Evolutionary conservation across 1,284 basidiomycete species (phyloP), one percentile per base, ranked within the genome.

Genomic region (Rhodotorula glutinis): DNA sequence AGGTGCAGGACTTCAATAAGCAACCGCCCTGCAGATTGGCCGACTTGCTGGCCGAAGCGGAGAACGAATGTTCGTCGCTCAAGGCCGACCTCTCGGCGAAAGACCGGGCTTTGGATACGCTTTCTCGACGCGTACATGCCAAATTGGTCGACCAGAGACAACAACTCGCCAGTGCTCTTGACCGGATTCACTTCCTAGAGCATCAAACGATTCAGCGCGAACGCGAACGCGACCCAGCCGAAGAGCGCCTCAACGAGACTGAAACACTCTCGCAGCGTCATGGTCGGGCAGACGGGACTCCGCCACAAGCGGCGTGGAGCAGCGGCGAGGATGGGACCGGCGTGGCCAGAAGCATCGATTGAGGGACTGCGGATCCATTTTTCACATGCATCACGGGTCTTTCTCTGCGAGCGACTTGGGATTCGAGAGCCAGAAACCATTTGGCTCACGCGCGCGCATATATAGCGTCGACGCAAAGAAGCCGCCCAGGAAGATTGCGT

Each of bases 111-210:
- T 38, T 67, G 52, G 69, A 71, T 44, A 16, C 54, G 4, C 52
- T 71, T 17, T 58, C 58, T 2, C 52, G 21, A 7, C 65, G 65
- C 2, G 69, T 67, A 0, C 56, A 57, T 16, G 40, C n/a, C 13
- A 65, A 67, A 38, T 44, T 70, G 21, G n/a, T 65, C 30, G 65
- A 67, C 25, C 69, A 63, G 46, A 27, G 27, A 23, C 27, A 8
- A 10, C 62, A 60, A 40, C 51, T 70, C 2, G 21, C 38, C 4
- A 51, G 2, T 1, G 57, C 57, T n/a, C 27, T 57, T 17, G 9
- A 8, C 14, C 56, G 62, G 56, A 52, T 57, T 1, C 30, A 29
- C 9, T 11, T 23, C 29, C 57, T 70, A 21, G 33, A 25, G 41
- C 46, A 21, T 4, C 57, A 52, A 27, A n/a, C 49, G 13, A 19